A percentile compares a stretch with the other conserved stretches of the same genome.
These are phyloP conservation scores for Puccinia polysora DNA, from an alignment of 1,284 basidiomycete genomes.

Conservation along the genomic window DNA sequence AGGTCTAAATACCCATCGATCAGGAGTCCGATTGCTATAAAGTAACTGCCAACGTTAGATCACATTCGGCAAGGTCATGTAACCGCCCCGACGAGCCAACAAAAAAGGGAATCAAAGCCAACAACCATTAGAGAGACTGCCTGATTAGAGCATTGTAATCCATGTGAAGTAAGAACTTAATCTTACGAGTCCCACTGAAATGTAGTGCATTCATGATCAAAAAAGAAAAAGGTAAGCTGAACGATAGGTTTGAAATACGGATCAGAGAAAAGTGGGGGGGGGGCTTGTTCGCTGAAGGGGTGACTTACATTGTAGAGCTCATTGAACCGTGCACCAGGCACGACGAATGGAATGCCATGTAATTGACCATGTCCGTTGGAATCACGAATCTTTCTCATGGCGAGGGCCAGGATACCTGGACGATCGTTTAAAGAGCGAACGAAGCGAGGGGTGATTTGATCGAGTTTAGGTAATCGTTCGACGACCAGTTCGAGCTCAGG, in stretches of 20 bases:
- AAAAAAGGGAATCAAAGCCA: too few species aligned
- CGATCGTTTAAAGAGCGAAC: conserved; percentile 89
- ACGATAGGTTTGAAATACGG: not conserved
- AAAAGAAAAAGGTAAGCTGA: not conserved
- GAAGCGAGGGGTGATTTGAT: conserved; percentile 61
- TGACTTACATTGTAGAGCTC: conserved; percentile 46
- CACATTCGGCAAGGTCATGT: too few species aligned
- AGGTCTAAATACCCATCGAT: conserved; percentile 89
- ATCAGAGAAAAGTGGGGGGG: not conserved
- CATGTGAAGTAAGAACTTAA: not conserved
- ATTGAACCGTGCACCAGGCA: conserved; percentile 75
- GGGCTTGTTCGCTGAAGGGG: not conserved
- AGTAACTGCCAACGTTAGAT: too few species aligned
- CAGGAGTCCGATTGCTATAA: conserved; percentile 85
- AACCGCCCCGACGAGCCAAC: too few species aligned
- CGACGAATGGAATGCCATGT: conserved; percentile 91
- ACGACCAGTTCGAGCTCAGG: conserved; percentile 87
- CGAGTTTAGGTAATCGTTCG: conserved; percentile 66
- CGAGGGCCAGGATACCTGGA: conserved; percentile 87
- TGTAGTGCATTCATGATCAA: too few species aligned
- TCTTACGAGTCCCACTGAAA: conserved; percentile 49
- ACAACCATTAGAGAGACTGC: too few species aligned
- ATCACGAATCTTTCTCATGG: conserved; percentile 75
- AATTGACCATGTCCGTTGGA: conserved; percentile 69
- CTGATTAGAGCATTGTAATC: too few species aligned